phyloP scores from a whole-genome alignment of 1,284 basidiomycete genomes.

The Volvariella volvacea region DNA sequence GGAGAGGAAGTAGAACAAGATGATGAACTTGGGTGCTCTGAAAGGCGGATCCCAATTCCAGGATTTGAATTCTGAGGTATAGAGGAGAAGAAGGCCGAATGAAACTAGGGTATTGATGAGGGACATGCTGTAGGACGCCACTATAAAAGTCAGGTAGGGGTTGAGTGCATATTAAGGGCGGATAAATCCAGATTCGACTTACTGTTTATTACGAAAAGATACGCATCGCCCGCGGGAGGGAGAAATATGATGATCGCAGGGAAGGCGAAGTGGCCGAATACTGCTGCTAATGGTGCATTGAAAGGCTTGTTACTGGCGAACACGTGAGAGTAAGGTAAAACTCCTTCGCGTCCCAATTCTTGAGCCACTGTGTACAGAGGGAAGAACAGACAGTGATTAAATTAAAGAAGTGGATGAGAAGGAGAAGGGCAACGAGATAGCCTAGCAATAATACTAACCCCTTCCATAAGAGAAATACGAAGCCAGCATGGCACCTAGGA shows the following conservation, averaged over 20 bases:
- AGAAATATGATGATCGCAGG: conserved; percentile 41
- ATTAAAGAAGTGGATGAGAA: neutral
- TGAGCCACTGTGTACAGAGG: conserved; percentile 53
- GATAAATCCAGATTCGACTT: conserved; percentile 16
- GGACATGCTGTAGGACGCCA: conserved; percentile 45
- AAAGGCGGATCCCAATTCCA: conserved; percentile 62
- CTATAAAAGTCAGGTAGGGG: conserved; percentile 21
- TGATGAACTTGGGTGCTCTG: conserved; percentile 39
- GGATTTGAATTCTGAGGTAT: conserved; percentile 33
- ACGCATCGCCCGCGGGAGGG: conserved; percentile 61
- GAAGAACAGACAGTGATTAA: neutral
- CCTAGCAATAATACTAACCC: too few species aligned
- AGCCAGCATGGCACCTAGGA: conserved; percentile 55
- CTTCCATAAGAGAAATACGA: conserved; percentile 58
- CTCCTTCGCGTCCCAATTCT: conserved; percentile 61
- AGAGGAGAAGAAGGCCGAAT: conserved; percentile 50
- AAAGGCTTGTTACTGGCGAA: conserved; percentile 64
- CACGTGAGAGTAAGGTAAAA: conserved; percentile 53
- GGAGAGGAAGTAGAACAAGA: conserved; percentile 51
- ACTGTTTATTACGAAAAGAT: conserved; percentile 61
- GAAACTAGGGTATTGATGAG: conserved; percentile 56
- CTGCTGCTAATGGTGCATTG: conserved; percentile 49
- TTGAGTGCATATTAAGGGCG: neutral
- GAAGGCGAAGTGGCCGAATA: conserved; percentile 49
- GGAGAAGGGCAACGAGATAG: too few species aligned